These are phyloP conservation scores for Wakefieldia striispora DNA, from an alignment of 768 basidiomycete genomes.

Conservation along the genomic window DNA sequence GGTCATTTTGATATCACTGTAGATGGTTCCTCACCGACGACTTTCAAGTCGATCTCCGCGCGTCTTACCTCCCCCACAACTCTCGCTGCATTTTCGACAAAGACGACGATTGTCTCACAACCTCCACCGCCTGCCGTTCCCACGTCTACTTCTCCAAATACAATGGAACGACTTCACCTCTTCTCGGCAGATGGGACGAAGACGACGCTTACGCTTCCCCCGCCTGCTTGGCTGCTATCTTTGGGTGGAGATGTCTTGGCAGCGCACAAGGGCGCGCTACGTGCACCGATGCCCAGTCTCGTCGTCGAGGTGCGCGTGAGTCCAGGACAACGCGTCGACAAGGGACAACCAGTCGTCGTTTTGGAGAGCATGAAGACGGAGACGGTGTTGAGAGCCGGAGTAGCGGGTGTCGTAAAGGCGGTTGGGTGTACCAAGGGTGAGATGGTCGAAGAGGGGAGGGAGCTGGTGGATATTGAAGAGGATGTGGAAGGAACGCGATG, in stretches of 20 bases:
- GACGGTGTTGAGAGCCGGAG: slow-evolving; percentile 75
- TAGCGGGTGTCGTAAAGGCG: slow-evolving; percentile 63
- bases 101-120: slow-evolving; percentile 77
- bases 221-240: slow-evolving; percentile 68
- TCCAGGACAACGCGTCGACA: slow-evolving; percentile 74
- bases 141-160: slow-evolving; percentile 51
- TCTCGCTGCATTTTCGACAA: slow-evolving; percentile 46
- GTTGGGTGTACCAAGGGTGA: slow-evolving; percentile 82
- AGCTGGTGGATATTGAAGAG: slow-evolving; percentile 67
- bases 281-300: slow-evolving; percentile 91
- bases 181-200: slow-evolving; percentile 59
- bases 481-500: slow-evolving; percentile 23
- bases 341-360: slow-evolving; percentile 77
- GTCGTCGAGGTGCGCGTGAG: slow-evolving; percentile 85
- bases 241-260: slow-evolving; percentile 58
- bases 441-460: slow-evolving; percentile 87
- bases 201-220: slow-evolving; percentile 62
- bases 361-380: slow-evolving; percentile 99
- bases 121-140: slow-evolving; percentile 51
- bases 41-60: slow-evolving; percentile 54
- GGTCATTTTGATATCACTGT: slow-evolving; percentile 57
- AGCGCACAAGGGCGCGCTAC: slow-evolving; percentile 60
- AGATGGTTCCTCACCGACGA: slow-evolving; percentile 25
- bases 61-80: slow-evolving; percentile 52
- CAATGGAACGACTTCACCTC: slow-evolving; percentile 75